Conservation (phyloP, 176 grass and related monocot species). For the Guadua angustifolia region DNA sequence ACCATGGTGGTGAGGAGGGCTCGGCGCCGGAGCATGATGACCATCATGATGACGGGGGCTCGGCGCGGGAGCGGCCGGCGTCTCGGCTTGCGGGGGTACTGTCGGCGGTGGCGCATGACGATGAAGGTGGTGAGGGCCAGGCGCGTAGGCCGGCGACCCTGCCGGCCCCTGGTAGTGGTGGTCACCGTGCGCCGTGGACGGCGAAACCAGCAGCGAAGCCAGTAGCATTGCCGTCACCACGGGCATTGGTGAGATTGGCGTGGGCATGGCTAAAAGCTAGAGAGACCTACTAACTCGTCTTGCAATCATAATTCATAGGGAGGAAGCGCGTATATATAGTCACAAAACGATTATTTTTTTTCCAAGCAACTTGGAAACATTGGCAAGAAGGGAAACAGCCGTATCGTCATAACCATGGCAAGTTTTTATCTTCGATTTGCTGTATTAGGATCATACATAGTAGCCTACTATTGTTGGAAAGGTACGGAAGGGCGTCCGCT, state of each 20-base stretch:
- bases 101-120: not conserved
- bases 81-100: not conserved
- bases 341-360: not conserved
- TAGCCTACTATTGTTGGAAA: no score
- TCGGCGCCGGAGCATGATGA: not conserved
- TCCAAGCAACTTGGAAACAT: not conserved
- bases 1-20: no score
- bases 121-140: not conserved
- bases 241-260: not conserved
- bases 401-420: not conserved
- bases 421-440: conserved; percentile 9
- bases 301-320: not conserved
- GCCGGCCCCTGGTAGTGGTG: not conserved
- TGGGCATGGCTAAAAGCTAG: conserved; percentile 32
- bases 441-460: not conserved
- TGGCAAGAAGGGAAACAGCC: not conserved
- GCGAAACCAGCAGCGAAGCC: not conserved
- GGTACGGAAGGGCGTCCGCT: no score
- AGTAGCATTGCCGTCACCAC: conserved; percentile 19
- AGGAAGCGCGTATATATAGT: conserved; percentile 22
- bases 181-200: conserved; percentile 10
- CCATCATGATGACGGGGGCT: not conserved
- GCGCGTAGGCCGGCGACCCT: not conserved
- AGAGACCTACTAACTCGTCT: not conserved
- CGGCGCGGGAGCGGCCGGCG: not conserved